Conservation (phyloP, 306 rosid species). For the Prunus davidiana region DNA sequence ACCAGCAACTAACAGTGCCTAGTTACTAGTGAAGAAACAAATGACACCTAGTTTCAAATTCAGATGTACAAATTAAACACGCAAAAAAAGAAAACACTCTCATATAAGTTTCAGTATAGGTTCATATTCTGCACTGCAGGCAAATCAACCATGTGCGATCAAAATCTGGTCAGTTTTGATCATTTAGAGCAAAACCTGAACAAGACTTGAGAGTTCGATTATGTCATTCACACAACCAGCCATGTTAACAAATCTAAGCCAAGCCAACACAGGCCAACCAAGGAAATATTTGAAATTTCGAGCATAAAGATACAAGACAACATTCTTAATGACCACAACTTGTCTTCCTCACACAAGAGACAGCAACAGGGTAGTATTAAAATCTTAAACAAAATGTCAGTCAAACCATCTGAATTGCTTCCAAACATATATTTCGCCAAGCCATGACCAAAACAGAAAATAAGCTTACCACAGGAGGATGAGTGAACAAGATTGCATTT, state of each 20-base stretch:
- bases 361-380: too few relatives aligned
- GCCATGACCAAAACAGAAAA: neutral
- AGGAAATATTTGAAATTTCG: neutral
- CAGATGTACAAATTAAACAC: neutral
- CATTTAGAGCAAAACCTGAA: neutral
- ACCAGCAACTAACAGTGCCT: neutral
- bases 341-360: neutral
- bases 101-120: neutral
- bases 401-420: neutral
- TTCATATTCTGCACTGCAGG: neutral
- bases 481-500: conserved; percentile 20
- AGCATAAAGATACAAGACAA: neutral
- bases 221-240: neutral
- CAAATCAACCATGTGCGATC: neutral
- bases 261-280: neutral
- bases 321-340: neutral
- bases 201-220: neutral
- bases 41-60: neutral
- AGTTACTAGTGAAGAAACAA: neutral
- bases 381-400: neutral
- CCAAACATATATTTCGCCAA: neutral
- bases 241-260: neutral
- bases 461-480: conserved; percentile 11
- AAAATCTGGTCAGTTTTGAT: neutral
- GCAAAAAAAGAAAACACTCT: neutral